phyloP scores from a whole-genome alignment of 345 rosid species.

The Pugionium dolabratum region DNA sequence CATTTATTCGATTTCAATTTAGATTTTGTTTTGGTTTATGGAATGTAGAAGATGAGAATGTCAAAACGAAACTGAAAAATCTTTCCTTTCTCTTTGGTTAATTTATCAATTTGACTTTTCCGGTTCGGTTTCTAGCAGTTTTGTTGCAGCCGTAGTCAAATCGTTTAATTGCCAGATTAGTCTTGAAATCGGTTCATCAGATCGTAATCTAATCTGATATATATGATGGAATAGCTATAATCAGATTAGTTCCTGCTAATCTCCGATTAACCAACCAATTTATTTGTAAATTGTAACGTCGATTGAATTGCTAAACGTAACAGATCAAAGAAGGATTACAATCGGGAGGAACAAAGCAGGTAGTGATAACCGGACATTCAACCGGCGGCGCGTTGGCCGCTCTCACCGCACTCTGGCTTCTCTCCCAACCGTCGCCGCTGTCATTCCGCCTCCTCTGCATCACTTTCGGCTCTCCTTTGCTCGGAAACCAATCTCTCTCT shows the following conservation, averaged over 20 bases:
- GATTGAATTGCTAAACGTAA: not conserved
- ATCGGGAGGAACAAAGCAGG: slow-evolving; percentile 41
- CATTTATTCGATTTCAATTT: too few species aligned
- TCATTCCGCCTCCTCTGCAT: slow-evolving; percentile 53
- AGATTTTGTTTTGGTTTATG: too few species aligned
- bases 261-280: not conserved
- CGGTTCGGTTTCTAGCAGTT: too few species aligned
- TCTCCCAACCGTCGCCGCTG: slow-evolving; percentile 45
- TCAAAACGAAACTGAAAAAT: too few species aligned
- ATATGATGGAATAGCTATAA: not conserved
- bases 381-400: slow-evolving; percentile 79
- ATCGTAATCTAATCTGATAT: too few species aligned
- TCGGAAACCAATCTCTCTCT: slow-evolving; percentile 64
- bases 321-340: slow-evolving; percentile 28
- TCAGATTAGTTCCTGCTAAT: not conserved
- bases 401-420: slow-evolving; percentile 77
- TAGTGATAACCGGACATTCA: slow-evolving; percentile 82
- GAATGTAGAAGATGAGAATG: too few species aligned
- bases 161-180: too few species aligned
- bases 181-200: too few species aligned
- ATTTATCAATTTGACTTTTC: too few species aligned
- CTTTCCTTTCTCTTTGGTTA: too few species aligned
- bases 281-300: not conserved
- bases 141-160: too few species aligned
- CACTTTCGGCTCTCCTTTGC: slow-evolving; percentile 83